Evolutionary conservation across 495 filamentous ascomycete species (phyloP).

Genomic region (Bombardia bombarda): DNA sequence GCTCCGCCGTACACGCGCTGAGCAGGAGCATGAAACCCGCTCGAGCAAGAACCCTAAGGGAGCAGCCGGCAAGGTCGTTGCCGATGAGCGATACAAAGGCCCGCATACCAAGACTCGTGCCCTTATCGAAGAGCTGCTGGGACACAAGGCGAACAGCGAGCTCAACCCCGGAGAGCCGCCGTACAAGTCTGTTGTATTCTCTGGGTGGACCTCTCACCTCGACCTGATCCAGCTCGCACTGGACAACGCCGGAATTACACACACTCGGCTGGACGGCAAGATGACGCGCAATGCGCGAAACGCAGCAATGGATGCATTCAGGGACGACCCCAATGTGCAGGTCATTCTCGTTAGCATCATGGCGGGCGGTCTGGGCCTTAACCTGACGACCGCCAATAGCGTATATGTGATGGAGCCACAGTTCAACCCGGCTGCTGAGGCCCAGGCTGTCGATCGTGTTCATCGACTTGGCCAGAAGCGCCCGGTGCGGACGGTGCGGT

Average conservation of each 20-base stretch:
- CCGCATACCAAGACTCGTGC: constrained; percentile 87
- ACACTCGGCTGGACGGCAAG: constrained; percentile 78
- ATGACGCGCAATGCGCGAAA: constrained; percentile 68
- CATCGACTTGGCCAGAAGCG: constrained; percentile 88
- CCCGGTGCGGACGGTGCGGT: constrained; percentile 70
- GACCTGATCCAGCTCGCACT: constrained; percentile 89
- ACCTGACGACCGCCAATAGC: constrained; percentile 74
- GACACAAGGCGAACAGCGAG: constrained; percentile 51
- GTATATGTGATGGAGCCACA: constrained; percentile 98
- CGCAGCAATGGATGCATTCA: constrained; percentile 66
- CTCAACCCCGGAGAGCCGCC: constrained; percentile 51
- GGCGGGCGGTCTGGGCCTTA: constrained; percentile 87
- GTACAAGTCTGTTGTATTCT: constrained; percentile 88
- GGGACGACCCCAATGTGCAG: constrained; percentile 59
- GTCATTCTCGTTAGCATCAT: constrained; percentile 87
- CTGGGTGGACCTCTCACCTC: constrained; percentile 86
- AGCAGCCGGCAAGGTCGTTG: constrained; percentile 45
- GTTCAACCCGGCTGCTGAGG: constrained; percentile 91
- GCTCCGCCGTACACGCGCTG: constrained; percentile 56
- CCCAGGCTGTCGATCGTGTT: constrained; percentile 89
- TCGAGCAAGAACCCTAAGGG: constrained; percentile 27
- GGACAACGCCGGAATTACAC: constrained; percentile 54
- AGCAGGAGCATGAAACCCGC: constrained; percentile 48
- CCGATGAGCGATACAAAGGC: constrained; percentile 63
- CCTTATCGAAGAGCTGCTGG: constrained; percentile 58